phyloP scores from a whole-genome alignment of 345 rosid genomes.

The Psidium friedrichsthalianum region DNA sequence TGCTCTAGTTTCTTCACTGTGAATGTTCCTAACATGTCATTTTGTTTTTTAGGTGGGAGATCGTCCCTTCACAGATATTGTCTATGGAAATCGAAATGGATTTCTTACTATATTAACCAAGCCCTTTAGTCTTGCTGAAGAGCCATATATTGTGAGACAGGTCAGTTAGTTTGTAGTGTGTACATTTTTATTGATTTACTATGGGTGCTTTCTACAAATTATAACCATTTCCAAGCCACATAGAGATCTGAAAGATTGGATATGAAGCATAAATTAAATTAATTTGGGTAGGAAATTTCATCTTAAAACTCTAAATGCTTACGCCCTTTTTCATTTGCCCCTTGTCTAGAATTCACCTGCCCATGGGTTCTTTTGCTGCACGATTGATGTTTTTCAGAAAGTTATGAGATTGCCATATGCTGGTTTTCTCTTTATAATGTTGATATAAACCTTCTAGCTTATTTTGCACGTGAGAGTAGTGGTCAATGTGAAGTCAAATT shows the following conservation, averaged over 20 bases:
- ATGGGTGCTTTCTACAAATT: neutral
- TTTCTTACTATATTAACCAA: constrained; percentile 68
- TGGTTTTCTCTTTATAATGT: neutral
- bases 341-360: neutral
- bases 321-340: neutral
- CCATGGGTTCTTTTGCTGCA: neutral
- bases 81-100: constrained; percentile 79
- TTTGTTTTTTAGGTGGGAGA: constrained; percentile 71
- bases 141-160: constrained; percentile 94
- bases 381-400: neutral
- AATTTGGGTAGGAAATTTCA: neutral
- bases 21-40: constrained; percentile 4
- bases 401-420: neutral
- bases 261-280: neutral
- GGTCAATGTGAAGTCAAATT: neutral
- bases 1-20: neutral
- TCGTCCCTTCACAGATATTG: constrained; percentile 88
- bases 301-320: neutral
- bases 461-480: neutral
- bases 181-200: neutral
- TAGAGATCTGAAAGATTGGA: neutral
- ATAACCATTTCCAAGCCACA: neutral
- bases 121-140: constrained; percentile 71
- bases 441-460: neutral
- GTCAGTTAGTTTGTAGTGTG: constrained; percentile 25